Conservation (phyloP, 1,139 yeast species). For the Lodderomyces oxycetoniae region DNA sequence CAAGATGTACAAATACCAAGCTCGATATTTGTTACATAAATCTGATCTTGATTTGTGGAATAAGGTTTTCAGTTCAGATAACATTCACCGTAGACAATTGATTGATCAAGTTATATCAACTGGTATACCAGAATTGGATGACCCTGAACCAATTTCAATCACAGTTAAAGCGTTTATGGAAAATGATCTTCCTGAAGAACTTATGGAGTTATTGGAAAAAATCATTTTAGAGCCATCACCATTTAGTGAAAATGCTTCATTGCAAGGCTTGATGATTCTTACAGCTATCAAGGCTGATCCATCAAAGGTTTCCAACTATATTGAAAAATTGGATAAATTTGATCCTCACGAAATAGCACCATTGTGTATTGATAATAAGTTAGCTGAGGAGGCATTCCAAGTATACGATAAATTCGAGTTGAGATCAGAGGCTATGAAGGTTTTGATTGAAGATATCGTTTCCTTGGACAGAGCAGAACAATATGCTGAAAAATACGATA, state of each 20-base stretch:
- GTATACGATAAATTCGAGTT: slow-evolving; percentile 83
- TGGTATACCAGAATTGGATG: slow-evolving; percentile 92
- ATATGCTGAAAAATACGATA: slow-evolving; percentile 86
- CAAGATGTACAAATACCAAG: slow-evolving; percentile 98
- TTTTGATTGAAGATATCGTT: slow-evolving; percentile 87
- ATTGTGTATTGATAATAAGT: slow-evolving; percentile 81
- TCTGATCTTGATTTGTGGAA: slow-evolving; percentile 83
- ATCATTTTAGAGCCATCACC: slow-evolving; percentile 96
- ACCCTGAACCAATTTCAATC: slow-evolving; percentile 93
- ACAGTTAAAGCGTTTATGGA: slow-evolving; percentile 98
- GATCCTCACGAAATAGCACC: slow-evolving; percentile 95
- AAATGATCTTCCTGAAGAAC: slow-evolving; percentile 86
- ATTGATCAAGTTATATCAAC: slow-evolving; percentile 93
- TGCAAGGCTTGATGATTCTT: slow-evolving; percentile 86
- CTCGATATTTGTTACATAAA: slow-evolving; percentile 83
- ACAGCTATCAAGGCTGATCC: slow-evolving; percentile 96
- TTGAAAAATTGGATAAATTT: slow-evolving; percentile 85
- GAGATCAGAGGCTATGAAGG: slow-evolving; percentile 77
- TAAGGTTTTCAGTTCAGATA: slow-evolving; percentile 68
- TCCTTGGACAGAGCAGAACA: slow-evolving; percentile 92
- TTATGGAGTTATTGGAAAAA: slow-evolving; percentile 90
- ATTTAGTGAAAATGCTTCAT: slow-evolving; percentile 88
- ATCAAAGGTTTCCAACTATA: slow-evolving; percentile 73
- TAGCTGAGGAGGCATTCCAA: slow-evolving; percentile 92
- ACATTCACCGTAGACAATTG: slow-evolving; percentile 82